Conservation (phyloP, 2,329 filamentous ascomycete species). For the Aspergillus neoniger region DNA sequence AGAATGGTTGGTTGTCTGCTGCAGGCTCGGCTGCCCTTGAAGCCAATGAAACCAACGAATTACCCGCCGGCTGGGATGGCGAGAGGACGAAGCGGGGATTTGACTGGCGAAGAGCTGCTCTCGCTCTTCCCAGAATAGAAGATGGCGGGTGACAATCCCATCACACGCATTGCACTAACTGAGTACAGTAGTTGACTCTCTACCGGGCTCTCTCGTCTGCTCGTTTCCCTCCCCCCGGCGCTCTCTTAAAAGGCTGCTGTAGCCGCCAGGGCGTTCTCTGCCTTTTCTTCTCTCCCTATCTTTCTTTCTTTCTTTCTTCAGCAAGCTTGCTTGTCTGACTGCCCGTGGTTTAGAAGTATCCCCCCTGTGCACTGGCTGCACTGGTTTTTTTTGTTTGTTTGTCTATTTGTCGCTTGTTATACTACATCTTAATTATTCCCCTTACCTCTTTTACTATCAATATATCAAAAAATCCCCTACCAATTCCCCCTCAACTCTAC, state of each 20-base stretch:
- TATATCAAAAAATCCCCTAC: slow-evolving; percentile 29
- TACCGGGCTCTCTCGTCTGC: neutral
- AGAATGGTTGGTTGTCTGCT: neutral
- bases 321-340: slow-evolving; percentile 58
- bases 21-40: neutral
- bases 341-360: slow-evolving; percentile 48
- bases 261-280: slow-evolving; percentile 19
- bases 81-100: neutral
- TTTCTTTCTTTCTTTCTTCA: slow-evolving; percentile 62
- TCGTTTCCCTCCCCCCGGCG: neutral
- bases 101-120: neutral
- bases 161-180: neutral
- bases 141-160: neutral
- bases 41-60: neutral
- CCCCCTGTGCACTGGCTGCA: slow-evolving; percentile 43
- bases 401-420: slow-evolving; percentile 42
- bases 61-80: slow-evolving; percentile 4
- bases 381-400: slow-evolving; percentile 45
- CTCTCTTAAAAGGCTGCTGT: slow-evolving; percentile 21
- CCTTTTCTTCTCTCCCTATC: slow-evolving; percentile 31
- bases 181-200: too few species aligned
- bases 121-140: neutral
- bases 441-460: neutral
- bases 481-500: slow-evolving; percentile 40
- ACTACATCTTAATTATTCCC: slow-evolving; percentile 38